Percentiles rank a stretch among this genome's conserved stretches.
These are phyloP conservation scores for Cystofilobasidium bisporidii DNA, from an alignment of 768 basidiomycete species.

Conservation along the genomic window DNA sequence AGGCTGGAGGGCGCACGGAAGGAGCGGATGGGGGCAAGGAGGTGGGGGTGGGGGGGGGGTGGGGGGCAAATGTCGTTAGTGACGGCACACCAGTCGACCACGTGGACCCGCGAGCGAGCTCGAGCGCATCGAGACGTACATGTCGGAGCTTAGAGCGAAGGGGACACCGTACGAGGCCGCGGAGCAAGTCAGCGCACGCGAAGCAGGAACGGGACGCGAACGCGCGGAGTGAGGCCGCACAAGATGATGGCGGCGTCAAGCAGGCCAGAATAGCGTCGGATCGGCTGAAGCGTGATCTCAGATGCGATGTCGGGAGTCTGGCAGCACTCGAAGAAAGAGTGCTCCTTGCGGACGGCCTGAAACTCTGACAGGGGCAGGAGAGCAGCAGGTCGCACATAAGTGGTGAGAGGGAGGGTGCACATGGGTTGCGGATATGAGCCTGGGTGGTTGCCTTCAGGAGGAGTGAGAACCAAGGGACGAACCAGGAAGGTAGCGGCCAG, in stretches of 20 bases:
- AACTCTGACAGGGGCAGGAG: conserved; percentile 54
- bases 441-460: neutral
- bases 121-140: neutral
- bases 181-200: too few relatives aligned
- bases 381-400: too few relatives aligned
- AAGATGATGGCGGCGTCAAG: conserved; percentile 97
- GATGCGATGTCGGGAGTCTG: conserved; percentile 80
- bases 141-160: neutral
- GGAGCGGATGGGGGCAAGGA: neutral
- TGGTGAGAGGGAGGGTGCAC: too few relatives aligned
- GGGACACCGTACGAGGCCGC: too few relatives aligned
- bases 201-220: neutral
- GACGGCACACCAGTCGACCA: too few relatives aligned
- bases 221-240: conserved; percentile 54
- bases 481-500: conserved; percentile 91
- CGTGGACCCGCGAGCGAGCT: too few relatives aligned
- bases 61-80: too few relatives aligned
- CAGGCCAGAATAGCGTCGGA: conserved; percentile 71
- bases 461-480: conserved; percentile 4
- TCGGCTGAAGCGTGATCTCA: conserved; percentile 86
- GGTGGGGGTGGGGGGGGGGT: neutral
- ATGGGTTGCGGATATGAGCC: conserved; percentile 30
- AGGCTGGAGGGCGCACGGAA: conserved; percentile 42
- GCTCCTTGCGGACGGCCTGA: conserved; percentile 66
- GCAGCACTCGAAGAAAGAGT: conserved; percentile 94